Base-by-base conservation (phyloP, 164 flowering plant species). In the Vitis labrusca region DNA sequence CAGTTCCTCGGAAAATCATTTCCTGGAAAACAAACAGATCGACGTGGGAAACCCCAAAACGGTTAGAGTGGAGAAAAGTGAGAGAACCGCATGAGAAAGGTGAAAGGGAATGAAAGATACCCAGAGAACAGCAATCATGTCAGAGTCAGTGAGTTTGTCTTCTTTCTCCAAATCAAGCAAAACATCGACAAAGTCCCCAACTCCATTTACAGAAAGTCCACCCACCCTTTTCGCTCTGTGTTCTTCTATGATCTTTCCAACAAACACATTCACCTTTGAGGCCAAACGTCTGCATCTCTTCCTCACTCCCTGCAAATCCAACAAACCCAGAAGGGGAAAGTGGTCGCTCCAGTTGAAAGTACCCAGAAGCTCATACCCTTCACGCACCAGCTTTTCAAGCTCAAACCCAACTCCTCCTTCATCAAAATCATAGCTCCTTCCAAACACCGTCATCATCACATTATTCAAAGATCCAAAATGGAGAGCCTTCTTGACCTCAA, bases 41-140 rank as follows among this genome's bases (percentile, higher is more conserved):
- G 23, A 23, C 27, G 27, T 23, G 27, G 27, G 27, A 23, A 23
- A 23, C 27, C 27, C 27, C 27, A 23, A 23, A 23, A 23, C 27
- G 27, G 27, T 23, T 23, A 23, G 27, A 23, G 2, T 23, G 27
- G 27, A 23, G 27, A 23, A 23, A 23, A 23, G 27, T 58, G 19
- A 69, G 50, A 48, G 3, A 53, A 10, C 1, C 19, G 23, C 10
- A 17, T 63, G 15, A 14, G 16, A 47, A 2, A 55, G 9, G 8
- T 10, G 29, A 10, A 15, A 19, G 13, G 11, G 13, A 2, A 53
- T 19, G 50, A 61, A 5, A 65, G 77, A 12, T 14, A 88, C 92
- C 92, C 90, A 86, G 9, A 88, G 68, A 13, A 88, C 81, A 9
- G 92, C 89, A 0, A 89, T 67, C 90, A 87, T 87, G 66, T 89